Percentiles rank a stretch among this genome's conserved stretches.
phyloP scores from a whole-genome alignment of 208 protist genomes.

The Tetramitus jugosus region DNA sequence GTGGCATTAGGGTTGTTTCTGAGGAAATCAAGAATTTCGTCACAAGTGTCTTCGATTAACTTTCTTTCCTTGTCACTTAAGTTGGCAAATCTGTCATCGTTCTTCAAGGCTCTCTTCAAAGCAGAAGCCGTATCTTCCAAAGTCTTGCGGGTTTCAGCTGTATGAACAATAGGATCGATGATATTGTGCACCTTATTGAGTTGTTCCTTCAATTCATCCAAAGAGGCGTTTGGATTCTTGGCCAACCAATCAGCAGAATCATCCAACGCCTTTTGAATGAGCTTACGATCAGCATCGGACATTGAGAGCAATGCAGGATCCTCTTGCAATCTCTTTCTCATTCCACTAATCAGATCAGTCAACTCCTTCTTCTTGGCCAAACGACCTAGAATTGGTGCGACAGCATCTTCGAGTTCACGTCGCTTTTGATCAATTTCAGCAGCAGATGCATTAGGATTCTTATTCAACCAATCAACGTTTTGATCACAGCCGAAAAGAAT shows the following conservation, averaged over 20 bases:
- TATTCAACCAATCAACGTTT: neutral
- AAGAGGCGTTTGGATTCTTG: neutral
- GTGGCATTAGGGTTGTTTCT: slow-evolving; percentile 83
- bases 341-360: neutral
- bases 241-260: neutral
- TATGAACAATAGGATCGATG: neutral
- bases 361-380: slow-evolving; percentile 4
- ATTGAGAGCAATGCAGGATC: neutral
- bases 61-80: slow-evolving; percentile 69
- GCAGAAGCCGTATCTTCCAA: neutral
- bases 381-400: neutral
- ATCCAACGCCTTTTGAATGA: neutral
- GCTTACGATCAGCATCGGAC: slow-evolving; percentile 39
- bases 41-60: slow-evolving; percentile 62
- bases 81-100: neutral
- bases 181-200: neutral
- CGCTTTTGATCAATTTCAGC: neutral
- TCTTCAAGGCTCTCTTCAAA: neutral
- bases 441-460: slow-evolving; percentile 7
- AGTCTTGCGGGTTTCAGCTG: neutral
- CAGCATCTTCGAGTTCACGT: neutral
- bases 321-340: neutral
- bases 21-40: slow-evolving; percentile 82
- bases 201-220: slow-evolving; percentile 2
- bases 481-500: slow-evolving; percentile 64